Percentiles rank a stretch among this genome's conserved stretches.
Evolutionary conservation across 805 yeast genomes (phyloP).

Genomic region (Myxozyma kluyveri): DNA sequence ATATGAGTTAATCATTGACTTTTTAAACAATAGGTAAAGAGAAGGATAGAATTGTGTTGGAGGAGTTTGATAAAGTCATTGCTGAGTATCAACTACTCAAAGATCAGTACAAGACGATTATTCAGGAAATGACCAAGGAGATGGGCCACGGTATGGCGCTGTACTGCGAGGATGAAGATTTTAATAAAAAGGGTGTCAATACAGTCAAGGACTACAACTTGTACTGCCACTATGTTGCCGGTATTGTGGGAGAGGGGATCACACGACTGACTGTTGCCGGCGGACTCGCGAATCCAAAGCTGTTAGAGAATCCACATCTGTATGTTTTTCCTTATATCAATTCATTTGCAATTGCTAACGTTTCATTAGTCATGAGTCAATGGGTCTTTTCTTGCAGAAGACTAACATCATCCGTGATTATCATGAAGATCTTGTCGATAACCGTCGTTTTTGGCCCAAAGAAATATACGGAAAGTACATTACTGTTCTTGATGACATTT

Average conservation of each 20-base stretch:
- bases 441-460: constrained; percentile 93
- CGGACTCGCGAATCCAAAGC: constrained; percentile 56
- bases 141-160: constrained; percentile 99
- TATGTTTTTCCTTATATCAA: constrained; percentile 5
- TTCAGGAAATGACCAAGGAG: constrained; percentile 69
- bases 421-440: constrained; percentile 86
- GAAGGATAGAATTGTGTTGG: constrained; percentile 74
- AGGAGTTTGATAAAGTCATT: constrained; percentile 70
- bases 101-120: constrained; percentile 72
- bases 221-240: constrained; percentile 97
- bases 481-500: constrained; percentile 57
- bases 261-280: constrained; percentile 80
- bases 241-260: constrained; percentile 93
- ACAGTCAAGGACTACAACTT: constrained; percentile 80
- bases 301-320: constrained; percentile 54
- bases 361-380: constrained; percentile 56
- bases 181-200: constrained; percentile 72
- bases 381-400: constrained; percentile 95
- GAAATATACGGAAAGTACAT: constrained; percentile 89
- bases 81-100: constrained; percentile 69
- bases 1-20: neutral
- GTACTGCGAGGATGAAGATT: constrained; percentile 66
- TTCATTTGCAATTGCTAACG: neutral
- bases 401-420: constrained; percentile 95
- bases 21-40: constrained; percentile 57